Evolutionary conservation across 1,284 basidiomycete species (phyloP), one percentile per base, ranked within the genome.

Genomic region (Xerocomus nothofagi): DNA sequence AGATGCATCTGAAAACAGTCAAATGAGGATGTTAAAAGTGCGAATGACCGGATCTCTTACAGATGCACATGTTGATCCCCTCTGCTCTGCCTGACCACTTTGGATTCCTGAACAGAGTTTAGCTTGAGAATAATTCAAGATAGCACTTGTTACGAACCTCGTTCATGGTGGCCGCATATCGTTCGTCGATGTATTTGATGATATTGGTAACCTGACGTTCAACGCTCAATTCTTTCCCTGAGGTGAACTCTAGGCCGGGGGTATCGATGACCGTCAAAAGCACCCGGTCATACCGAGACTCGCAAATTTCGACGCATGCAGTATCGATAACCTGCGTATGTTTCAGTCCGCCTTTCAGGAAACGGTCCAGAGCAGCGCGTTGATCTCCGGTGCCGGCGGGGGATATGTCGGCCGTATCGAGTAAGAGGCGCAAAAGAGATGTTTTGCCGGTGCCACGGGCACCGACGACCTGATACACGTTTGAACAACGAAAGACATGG

Each of bases 51-150:
- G 29, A 23, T 50, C 37, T 68, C 86, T 68, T 63, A 91, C 87
- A 92, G 69, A 70, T 92, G 86, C 61, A 92, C 82, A 62, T 91
- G 87, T 62, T 89, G 83, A 69, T 92, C 89, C 48, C 86, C 89
- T 70, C 86, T 90, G 71, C 80, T 89, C 63, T 88, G 82, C 57
- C 89, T 79, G 44, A 91, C 73, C 37, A 91, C 87, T 75, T 91
- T 91, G 51, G 84, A 86, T 75, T 91, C 88, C 89, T 91, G 53
- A 44, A 54, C 36, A 43, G 14, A 14, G 40, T 11, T 49, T 37
- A 44, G 32, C 51, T 27, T 23, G 44, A 15, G 36, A 39, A 18
- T 4, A 24, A 27, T 36, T 47, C 26, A 24, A 43, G 32, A 47
- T 20, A 23, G 20, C 36, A 39, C 27, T 18, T 45, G 37, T 8